phyloP scores from a whole-genome alignment of 2,329 filamentous ascomycete species.

The Verticillium alfalfae region DNA sequence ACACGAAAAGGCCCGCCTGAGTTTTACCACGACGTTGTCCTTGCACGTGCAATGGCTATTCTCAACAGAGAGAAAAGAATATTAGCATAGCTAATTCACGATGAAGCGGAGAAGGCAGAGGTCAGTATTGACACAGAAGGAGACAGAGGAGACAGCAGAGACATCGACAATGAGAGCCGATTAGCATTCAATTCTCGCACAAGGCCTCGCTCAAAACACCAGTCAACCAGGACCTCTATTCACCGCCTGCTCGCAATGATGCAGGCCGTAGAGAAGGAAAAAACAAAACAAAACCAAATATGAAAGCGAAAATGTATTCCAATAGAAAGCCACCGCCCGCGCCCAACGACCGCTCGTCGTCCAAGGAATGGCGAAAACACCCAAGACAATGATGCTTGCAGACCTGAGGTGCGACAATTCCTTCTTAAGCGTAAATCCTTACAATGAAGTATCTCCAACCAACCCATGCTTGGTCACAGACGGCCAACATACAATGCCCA shows the following conservation, averaged over 20 bases:
- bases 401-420: neutral
- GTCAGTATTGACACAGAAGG: too few species aligned
- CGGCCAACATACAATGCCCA: neutral
- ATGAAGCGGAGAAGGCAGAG: too few species aligned
- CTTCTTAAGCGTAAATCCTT: neutral
- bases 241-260: neutral
- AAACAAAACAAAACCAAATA: neutral
- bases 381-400: neutral
- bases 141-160: too few species aligned
- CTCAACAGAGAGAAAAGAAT: too few species aligned
- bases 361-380: neutral
- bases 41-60: too few species aligned
- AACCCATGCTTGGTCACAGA: neutral
- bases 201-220: neutral
- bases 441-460: neutral
- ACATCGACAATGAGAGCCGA: too few species aligned
- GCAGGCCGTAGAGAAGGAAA: neutral
- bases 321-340: neutral
- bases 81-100: too few species aligned
- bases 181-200: neutral
- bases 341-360: neutral
- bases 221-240: neutral
- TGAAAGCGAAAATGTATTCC: neutral
- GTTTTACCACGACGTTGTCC: neutral
- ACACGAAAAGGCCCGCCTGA: slow-evolving; percentile 4